phyloP scores from a whole-genome alignment of 2,329 filamentous ascomycete species.

The Whalleya microplaca region DNA sequence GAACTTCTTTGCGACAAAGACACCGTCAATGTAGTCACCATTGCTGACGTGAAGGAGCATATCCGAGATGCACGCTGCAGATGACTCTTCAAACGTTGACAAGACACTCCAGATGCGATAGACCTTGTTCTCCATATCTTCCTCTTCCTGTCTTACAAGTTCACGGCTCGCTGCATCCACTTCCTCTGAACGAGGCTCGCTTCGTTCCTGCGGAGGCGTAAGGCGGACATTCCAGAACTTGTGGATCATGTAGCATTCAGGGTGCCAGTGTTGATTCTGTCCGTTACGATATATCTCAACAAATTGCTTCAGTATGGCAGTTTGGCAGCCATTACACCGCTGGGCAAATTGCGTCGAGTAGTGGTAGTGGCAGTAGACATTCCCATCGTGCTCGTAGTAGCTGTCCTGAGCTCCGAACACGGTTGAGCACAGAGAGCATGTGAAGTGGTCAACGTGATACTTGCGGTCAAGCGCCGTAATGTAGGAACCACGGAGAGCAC shows the following conservation, averaged over 20 bases:
- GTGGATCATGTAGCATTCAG: conserved; percentile 99
- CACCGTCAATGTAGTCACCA: conserved; percentile 91
- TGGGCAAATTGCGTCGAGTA: conserved; percentile 98
- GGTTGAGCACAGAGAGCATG: conserved; percentile 93
- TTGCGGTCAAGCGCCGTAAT: conserved; percentile 97
- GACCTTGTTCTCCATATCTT: conserved; percentile 96
- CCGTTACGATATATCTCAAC: conserved; percentile 98
- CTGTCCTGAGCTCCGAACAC: conserved; percentile 98
- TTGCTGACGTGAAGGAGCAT: conserved; percentile 99
- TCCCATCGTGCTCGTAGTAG: conserved; percentile 96
- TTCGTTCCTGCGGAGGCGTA: conserved; percentile 60
- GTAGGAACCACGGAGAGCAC: conserved; percentile 92
- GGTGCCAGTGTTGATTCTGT: conserved; percentile 98
- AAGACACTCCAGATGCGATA: conserved; percentile 98
- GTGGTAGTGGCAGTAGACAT: conserved; percentile 98
- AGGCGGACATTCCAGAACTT: conserved; percentile 99
- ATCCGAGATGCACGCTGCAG: conserved; percentile 96
- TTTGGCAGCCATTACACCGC: conserved; percentile 94
- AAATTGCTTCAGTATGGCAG: conserved; percentile 97
- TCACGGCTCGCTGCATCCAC: conserved; percentile 68
- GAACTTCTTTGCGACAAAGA: conserved; percentile 92
- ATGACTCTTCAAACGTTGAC: conserved; percentile 96
- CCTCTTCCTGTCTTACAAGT: conserved; percentile 80
- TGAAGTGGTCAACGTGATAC: conserved; percentile 99
- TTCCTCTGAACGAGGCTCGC: conserved; percentile 48